Conservation (phyloP, 2,329 filamentous ascomycete species). For the Pseudogymnoascus sp. region DNA sequence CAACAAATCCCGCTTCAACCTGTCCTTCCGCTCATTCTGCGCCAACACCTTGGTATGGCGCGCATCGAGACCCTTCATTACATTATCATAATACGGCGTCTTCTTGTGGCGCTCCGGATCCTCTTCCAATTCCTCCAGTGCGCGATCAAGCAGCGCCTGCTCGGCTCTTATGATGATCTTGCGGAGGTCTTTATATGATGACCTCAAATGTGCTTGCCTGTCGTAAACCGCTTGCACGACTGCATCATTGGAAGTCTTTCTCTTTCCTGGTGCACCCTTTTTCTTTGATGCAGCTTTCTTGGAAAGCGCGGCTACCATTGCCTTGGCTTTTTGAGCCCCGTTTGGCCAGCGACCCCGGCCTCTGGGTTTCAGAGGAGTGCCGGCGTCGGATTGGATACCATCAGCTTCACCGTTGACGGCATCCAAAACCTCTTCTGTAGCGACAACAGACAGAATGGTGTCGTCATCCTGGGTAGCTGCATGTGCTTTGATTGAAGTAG, state of each 20-base stretch:
- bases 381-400: neutral
- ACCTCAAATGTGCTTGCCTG: constrained; percentile 22
- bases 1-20: neutral
- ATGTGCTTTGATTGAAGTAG: neutral
- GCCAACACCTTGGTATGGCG: neutral
- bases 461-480: neutral
- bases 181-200: constrained; percentile 20
- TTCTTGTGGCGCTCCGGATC: constrained; percentile 23
- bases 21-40: neutral
- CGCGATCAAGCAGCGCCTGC: constrained; percentile 23
- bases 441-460: neutral
- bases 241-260: constrained; percentile 15
- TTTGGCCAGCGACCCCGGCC: neutral
- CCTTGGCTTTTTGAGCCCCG: neutral
- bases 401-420: neutral
- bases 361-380: neutral
- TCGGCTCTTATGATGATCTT: constrained; percentile 20
- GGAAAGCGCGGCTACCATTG: neutral
- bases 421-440: neutral
- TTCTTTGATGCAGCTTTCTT: constrained; percentile 12
- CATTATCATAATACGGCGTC: constrained; percentile 23
- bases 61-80: constrained; percentile 18
- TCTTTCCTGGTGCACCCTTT: constrained; percentile 7
- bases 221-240: constrained; percentile 24
- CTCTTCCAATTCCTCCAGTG: constrained; percentile 17